Conservation (phyloP, 768 basidiomycete species). For the Crucibulum laeve region DNA sequence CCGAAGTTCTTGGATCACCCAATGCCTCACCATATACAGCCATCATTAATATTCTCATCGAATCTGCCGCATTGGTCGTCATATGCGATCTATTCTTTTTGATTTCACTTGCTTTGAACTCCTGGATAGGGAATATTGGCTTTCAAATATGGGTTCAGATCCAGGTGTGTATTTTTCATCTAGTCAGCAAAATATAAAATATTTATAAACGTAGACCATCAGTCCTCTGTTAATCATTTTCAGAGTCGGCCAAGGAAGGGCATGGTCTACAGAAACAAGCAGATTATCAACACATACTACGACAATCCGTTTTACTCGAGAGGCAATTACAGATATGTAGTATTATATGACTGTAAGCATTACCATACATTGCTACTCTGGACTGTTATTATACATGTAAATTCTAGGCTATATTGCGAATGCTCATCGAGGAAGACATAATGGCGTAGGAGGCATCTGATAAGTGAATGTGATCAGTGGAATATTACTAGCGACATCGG, state of each 20-base stretch:
- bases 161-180: not conserved
- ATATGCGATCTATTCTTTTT: not conserved
- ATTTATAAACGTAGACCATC: not conserved
- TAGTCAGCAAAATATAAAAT: not conserved
- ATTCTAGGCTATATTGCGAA: too few species aligned
- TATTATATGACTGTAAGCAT: too few species aligned
- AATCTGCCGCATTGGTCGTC: slow-evolving; percentile 9
- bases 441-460: too few species aligned
- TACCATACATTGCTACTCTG: too few species aligned
- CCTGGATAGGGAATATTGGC: not conserved
- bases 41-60: not conserved
- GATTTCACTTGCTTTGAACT: not conserved
- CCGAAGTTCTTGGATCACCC: not conserved
- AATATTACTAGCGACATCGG: too few species aligned
- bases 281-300: too few species aligned
- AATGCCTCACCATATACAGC: not conserved
- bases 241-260: not conserved
- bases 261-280: not conserved
- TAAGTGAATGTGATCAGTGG: too few species aligned
- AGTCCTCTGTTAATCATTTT: not conserved
- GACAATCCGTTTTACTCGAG: too few species aligned
- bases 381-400: too few species aligned
- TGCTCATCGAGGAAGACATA: too few species aligned
- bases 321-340: too few species aligned
- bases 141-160: not conserved